A percentile compares a stretch with the other conserved stretches of the same genome.
Conservation (phyloP, 1,284 basidiomycete species). For the Amylostereum areolatum region DNA sequence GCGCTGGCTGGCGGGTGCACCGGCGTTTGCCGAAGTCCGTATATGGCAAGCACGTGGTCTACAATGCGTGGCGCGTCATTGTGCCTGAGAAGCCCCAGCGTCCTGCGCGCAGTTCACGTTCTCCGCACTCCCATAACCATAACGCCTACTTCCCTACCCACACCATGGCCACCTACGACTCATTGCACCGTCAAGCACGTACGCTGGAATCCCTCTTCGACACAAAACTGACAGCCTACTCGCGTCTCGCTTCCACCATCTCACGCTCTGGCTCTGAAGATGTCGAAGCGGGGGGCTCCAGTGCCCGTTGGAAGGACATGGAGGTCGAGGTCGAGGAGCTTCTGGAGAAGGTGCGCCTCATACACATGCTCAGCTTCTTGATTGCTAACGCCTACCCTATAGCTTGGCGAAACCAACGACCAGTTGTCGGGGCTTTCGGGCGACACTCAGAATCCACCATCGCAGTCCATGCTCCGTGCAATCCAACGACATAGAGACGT, state of each 20-base stretch:
- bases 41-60: too few relatives aligned
- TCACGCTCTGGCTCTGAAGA: conserved; percentile 42
- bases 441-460: conserved; percentile 70
- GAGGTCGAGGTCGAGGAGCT: conserved; percentile 85
- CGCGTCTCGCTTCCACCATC: conserved; percentile 76
- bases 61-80: too few relatives aligned
- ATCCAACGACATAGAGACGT: conserved; percentile 90
- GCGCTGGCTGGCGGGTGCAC: too few relatives aligned
- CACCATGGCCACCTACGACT: conserved; percentile 69
- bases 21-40: too few relatives aligned
- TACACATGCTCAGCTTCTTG: not conserved
- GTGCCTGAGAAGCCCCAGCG: too few relatives aligned
- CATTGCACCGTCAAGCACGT: conserved; percentile 80
- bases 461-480: conserved; percentile 81
- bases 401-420: conserved; percentile 84
- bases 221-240: conserved; percentile 85
- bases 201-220: conserved; percentile 90
- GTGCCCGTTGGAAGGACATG: conserved; percentile 71
- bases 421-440: conserved; percentile 64
- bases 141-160: not conserved
- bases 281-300: conserved; percentile 68
- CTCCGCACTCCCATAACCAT: too few relatives aligned
- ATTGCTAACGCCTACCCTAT: conserved; percentile 13
- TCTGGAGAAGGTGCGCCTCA: conserved; percentile 68
- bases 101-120: too few relatives aligned